Evolutionary conservation across 108 stramenopile genomes (phyloP), one percentile per base, ranked within the genome.

Genomic region (Conticribra guillardii): DNA sequence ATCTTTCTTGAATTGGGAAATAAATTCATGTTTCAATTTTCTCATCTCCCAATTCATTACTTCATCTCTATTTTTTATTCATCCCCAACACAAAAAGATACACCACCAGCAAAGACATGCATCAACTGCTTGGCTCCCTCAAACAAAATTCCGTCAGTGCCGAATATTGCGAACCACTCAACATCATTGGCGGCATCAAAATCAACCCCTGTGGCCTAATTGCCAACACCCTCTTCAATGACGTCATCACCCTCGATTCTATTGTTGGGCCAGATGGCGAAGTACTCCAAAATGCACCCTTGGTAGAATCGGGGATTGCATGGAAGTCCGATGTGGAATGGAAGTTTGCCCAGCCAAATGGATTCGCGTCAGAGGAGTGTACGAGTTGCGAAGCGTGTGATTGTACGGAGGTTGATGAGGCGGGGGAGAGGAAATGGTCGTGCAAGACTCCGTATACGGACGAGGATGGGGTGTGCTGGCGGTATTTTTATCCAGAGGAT

Each of bases 151-250:
- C 41, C 0, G 27, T 77, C 2, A 23, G 49, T 21, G 78, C 64
- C 4, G 45, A 65, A 22, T 21, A 53, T 0, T 95, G 93, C 58
- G 53, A 80, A 7, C 90, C 90, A 4, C 79, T 95, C 24, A 81
- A 85, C 33, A 61, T 32, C 31, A 68, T 95, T 27, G 85, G 87
- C 9, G 67, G 32, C 0, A 81, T 84, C 28, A 70, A 56, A 8
- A 80, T 99, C 51, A 97, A 97, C 74, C 99, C 99, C 1, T 99
- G 99, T 72, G 99, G 99, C 46, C 82, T 99, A 33, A 95, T 98
- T 58, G 98, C 99, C 53, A 99, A 99, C 74, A 96, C 97, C 1
- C 79, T 98, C 19, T 99, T 99, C 89, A 99, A 99, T 71, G 98
- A 97, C 70, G 81, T 87, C 22, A 81, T 97, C 50, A 53, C 84